These are phyloP conservation scores for Cryptosporidium muris DNA, from an alignment of 169 alveolate species.

Conservation along the genomic window DNA sequence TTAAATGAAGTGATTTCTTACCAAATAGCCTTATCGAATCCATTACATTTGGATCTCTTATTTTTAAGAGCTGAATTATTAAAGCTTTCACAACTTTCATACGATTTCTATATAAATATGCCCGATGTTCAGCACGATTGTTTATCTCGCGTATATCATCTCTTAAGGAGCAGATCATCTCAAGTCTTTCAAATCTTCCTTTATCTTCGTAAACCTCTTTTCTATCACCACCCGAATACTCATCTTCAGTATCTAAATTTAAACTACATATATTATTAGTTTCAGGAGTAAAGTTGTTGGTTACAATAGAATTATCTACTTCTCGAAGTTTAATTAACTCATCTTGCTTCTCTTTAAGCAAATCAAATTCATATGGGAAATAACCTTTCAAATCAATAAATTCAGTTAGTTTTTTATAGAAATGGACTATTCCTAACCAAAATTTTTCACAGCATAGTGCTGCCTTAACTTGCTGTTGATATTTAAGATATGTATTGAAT, in stretches of 20 bases:
- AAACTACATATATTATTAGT: not conserved
- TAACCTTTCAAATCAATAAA: conserved; percentile 28
- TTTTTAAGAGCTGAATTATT: conserved; percentile 47
- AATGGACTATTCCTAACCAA: conserved; percentile 30
- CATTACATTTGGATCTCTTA: conserved; percentile 20
- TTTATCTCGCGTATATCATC: conserved; percentile 45
- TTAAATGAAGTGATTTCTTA: conserved; percentile 48
- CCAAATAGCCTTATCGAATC: conserved; percentile 56
- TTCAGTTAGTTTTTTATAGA: conserved; percentile 39
- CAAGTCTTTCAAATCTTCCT: conserved; percentile 56
- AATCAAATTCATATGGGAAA: conserved; percentile 34
- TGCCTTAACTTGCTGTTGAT: conserved; percentile 44
- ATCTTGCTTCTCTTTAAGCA: conserved; percentile 16
- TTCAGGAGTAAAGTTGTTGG: not conserved
- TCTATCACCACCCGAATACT: conserved; percentile 1
- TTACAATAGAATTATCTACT: conserved; percentile 14
- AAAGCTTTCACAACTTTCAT: conserved; percentile 56
- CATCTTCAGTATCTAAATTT: not conserved
- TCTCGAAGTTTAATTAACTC: conserved; percentile 10
- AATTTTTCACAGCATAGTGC: conserved; percentile 19
- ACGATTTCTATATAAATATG: conserved; percentile 22
- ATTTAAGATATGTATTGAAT: conserved; percentile 32
- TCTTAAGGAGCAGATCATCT: conserved; percentile 38
- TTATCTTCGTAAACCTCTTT: not conserved
- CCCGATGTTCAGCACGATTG: conserved; percentile 36